Base-by-base conservation (phyloP, 2,329 filamentous ascomycete genomes). In the Didymella sp. region DNA sequence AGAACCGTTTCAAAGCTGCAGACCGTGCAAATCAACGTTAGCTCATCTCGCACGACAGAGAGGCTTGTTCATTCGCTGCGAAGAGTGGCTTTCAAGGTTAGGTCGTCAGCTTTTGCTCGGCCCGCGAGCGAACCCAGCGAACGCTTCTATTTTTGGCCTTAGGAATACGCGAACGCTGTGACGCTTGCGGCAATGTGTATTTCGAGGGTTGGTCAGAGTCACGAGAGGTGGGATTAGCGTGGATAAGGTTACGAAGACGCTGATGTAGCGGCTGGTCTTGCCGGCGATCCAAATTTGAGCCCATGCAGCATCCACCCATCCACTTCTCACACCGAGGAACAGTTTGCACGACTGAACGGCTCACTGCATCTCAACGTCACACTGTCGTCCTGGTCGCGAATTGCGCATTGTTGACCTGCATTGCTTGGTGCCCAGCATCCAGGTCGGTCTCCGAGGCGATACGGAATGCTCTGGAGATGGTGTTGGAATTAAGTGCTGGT, bases 61-160 rank as follows among this genome's bases (percentile, higher is more conserved):
- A 61, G 61, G 61, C 49, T 60, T 57, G 54, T 59, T 67, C 60
- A 71, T 66, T 68, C 63, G 66, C 59, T 55, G 56, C 53, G 41
- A 35, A 35, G 43, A 50, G 59, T 59, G 35, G 58, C 64, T 59
- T 56, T 59, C 51, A 54, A 53, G 65, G 53, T 59, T 59, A 45
- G 56, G 58, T 45, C 51, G 44, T 58, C 56, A 58, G 59, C 47
- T 41, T 57, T 46, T 42, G 25, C 33, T 38, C 42, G 50, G 42
- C 50, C 37, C 43, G 42, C 33, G 12, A 21, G 42, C 21, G 25
- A 52, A 45, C 49, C 41, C 4, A 38, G 42, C 42, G 25, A 46
- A 41, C 21, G 38, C 21, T 41, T 41, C 38, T 41, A 41, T 24
- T 24, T 41, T 41, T 41, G 22, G 38, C 38, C 42, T 22, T 30